Evolutionary conservation across 768 basidiomycete species (phyloP).

Genomic region (Pisolithus marmoratus): DNA sequence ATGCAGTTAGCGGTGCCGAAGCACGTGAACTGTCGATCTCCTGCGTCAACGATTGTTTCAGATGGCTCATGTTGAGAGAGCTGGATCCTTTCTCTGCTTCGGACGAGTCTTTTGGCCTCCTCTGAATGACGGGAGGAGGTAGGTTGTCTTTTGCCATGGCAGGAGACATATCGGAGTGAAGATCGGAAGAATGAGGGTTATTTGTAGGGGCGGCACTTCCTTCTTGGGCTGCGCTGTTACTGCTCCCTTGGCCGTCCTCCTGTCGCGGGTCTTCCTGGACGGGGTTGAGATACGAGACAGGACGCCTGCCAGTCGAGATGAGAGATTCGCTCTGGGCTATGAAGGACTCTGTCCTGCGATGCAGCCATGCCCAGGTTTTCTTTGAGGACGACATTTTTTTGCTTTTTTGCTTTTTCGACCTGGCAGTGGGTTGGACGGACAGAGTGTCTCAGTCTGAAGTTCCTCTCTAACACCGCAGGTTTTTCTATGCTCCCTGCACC

Average conservation of each 20-base stretch:
- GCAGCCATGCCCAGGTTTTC: slow-evolving; percentile 11
- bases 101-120: not conserved
- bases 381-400: slow-evolving; percentile 2
- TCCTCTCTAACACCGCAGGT: slow-evolving; percentile 4
- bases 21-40: slow-evolving; percentile 23
- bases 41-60: not conserved
- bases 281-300: too few species aligned
- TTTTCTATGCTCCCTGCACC: too few species aligned
- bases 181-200: not conserved
- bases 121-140: slow-evolving; percentile 2
- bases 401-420: not conserved
- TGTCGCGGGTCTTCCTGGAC: too few species aligned
- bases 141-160: not conserved
- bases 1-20: slow-evolving; percentile 50
- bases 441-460: not conserved
- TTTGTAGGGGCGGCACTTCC: not conserved
- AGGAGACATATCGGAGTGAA: not conserved
- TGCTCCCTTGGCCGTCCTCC: not conserved
- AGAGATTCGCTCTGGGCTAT: slow-evolving; percentile 13
- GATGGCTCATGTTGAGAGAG: not conserved
- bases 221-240: not conserved
- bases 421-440: not conserved
- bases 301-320: slow-evolving; percentile 1
- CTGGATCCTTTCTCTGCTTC: not conserved
- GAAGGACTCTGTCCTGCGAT: slow-evolving; percentile 8